Conservation (phyloP, 257 asterid genomes). For the Solanum paucissectum region DNA sequence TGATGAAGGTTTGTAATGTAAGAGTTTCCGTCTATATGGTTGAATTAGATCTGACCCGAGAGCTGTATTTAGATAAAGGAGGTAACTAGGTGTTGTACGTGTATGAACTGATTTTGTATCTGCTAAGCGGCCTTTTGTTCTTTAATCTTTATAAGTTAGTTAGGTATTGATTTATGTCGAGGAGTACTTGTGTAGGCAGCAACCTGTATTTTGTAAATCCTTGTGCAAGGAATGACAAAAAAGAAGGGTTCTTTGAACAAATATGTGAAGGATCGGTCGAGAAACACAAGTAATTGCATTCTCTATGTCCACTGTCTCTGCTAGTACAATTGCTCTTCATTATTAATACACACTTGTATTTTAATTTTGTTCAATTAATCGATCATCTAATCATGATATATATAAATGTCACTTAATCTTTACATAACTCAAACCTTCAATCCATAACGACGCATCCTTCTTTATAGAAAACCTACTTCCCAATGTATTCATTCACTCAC, state of each 20-base stretch:
- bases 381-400: not conserved
- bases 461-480: not conserved
- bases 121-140: not conserved
- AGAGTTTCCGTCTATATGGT: not conserved
- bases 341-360: not conserved
- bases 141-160: not conserved
- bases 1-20: not conserved
- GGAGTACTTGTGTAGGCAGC: not conserved
- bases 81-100: not conserved
- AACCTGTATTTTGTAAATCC: not conserved
- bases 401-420: not conserved
- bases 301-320: not conserved
- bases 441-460: not conserved
- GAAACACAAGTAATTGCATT: not conserved
- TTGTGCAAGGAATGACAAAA: not conserved
- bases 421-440: not conserved
- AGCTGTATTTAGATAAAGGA: not conserved
- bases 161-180: not conserved
- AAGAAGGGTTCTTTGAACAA: not conserved
- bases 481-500: not conserved
- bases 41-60: not conserved
- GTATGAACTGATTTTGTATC: not conserved
- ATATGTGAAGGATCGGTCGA: not conserved
- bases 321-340: not conserved
- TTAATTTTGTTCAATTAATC: not conserved